phyloP scores from a whole-genome alignment of 1,139 yeast species.

The Sugiyamaella sp. region DNA sequence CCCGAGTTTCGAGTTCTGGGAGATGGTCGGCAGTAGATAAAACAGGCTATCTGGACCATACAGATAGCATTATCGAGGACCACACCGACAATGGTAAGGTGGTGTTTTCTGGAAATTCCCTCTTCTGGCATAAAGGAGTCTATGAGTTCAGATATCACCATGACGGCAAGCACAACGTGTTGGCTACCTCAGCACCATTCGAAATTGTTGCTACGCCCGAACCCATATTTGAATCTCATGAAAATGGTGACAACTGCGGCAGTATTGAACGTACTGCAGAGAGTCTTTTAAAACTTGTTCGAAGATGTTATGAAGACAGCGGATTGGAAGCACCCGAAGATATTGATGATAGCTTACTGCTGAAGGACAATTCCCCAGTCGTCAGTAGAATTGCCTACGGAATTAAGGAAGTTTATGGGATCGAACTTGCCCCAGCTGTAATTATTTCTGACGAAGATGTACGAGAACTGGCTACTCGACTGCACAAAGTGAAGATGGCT shows the following conservation, averaged over 20 bases:
- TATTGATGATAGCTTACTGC: constrained; percentile 35
- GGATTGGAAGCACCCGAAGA: constrained; percentile 33
- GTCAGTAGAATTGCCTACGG: constrained; percentile 39
- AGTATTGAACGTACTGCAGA: constrained; percentile 42
- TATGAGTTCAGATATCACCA: constrained; percentile 79
- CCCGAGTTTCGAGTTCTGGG: constrained; percentile 66
- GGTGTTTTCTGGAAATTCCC: constrained; percentile 53
- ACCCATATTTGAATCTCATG: constrained; percentile 39
- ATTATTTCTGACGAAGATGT: constrained; percentile 39
- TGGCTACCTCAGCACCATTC: constrained; percentile 70
- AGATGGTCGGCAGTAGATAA: constrained; percentile 65
- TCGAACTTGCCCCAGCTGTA: constrained; percentile 43
- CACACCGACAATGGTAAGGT: constrained; percentile 52
- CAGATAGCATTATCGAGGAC: constrained; percentile 30
- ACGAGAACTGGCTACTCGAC: constrained; percentile 36
- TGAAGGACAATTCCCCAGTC: constrained; percentile 32
- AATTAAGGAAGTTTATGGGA: constrained; percentile 39
- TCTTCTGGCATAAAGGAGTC: constrained; percentile 71
- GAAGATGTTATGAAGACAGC: constrained; percentile 32
- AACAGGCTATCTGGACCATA: constrained; percentile 39
- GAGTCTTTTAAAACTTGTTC: constrained; percentile 34
- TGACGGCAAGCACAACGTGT: constrained; percentile 70
- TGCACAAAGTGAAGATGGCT: constrained; percentile 37
- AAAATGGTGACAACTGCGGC: constrained; percentile 16
- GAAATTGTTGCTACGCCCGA: constrained; percentile 55